Evolutionary conservation across 192 early-diverging fungal genomes (phyloP).

Genomic region (Obelidium mucronatum): DNA sequence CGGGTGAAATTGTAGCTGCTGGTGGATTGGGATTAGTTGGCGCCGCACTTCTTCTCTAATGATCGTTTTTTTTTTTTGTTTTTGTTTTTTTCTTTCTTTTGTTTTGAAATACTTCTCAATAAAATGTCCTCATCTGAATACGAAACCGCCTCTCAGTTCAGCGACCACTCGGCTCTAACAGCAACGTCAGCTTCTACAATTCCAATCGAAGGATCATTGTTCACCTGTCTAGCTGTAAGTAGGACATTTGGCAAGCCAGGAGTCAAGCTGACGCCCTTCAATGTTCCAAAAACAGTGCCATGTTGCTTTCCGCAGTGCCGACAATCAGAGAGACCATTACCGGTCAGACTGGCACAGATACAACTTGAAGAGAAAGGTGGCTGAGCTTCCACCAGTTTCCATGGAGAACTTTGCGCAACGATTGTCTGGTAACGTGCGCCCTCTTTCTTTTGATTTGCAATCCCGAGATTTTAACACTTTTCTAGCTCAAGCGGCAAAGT

Average conservation of each 20-base stretch:
- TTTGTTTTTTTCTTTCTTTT: no score
- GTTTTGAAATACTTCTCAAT: no score
- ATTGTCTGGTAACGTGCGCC: no score
- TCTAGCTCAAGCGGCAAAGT: conserved; percentile 27
- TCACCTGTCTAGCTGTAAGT: conserved; percentile 55
- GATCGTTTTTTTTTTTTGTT: no score
- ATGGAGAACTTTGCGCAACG: conserved; percentile 84
- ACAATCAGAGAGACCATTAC: conserved; percentile 92
- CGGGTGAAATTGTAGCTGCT: no score
- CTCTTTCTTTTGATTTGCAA: not conserved
- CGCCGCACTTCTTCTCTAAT: no score
- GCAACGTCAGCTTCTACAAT: conserved; percentile 20
- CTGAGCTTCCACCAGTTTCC: conserved; percentile 83
- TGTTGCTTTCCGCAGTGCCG: conserved; percentile 88
- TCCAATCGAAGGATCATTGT: conserved; percentile 33
- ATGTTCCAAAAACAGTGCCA: conserved; percentile 72
- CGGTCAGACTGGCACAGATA: conserved; percentile 98
- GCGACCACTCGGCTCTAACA: conserved; percentile 34
- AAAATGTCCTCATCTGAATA: conserved; percentile 18
- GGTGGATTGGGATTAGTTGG: no score
- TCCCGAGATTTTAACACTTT: not conserved
- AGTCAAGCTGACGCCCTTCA: conserved; percentile 41
- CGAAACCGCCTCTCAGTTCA: conserved; percentile 59
- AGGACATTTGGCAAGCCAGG: not conserved
- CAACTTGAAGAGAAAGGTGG: conserved; percentile 98